phyloP scores from a whole-genome alignment of 441 rosid genomes.

The California macrophylla region DNA sequence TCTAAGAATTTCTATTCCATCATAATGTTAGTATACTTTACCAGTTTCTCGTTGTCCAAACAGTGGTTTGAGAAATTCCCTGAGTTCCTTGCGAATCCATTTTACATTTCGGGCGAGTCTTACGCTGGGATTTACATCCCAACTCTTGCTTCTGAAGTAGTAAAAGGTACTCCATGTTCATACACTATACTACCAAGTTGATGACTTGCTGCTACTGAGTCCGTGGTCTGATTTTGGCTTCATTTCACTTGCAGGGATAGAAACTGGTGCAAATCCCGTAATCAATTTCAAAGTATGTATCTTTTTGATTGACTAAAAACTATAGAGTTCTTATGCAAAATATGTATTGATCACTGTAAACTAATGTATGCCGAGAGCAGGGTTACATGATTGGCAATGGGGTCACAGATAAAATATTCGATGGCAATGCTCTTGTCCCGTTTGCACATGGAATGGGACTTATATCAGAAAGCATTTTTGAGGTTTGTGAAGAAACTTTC shows the following conservation, averaged over 20 bases:
- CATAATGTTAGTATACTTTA: background rate
- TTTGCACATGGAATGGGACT: constrained; percentile 51
- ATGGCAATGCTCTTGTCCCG: constrained; percentile 32
- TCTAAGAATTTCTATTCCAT: background rate
- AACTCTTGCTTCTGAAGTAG: constrained; percentile 41
- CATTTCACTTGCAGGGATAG: constrained; percentile 30
- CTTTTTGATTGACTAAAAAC: background rate
- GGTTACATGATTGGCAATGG: constrained; percentile 53
- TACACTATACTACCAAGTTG: background rate
- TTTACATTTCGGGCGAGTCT: constrained; percentile 54
- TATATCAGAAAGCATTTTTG: constrained; percentile 35
- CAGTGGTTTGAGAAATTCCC: constrained; percentile 48
- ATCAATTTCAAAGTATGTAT: constrained; percentile 44
- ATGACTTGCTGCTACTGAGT: background rate
- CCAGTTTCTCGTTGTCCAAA: background rate
- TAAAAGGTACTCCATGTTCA: constrained; percentile 31
- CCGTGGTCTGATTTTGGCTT: background rate
- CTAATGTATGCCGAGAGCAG: constrained; percentile 16
- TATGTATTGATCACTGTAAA: background rate
- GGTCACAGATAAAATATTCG: constrained; percentile 21
- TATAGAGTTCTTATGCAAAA: background rate
- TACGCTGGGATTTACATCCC: constrained; percentile 61
- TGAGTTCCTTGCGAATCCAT: constrained; percentile 44
- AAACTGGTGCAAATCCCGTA: constrained; percentile 29
- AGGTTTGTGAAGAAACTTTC: constrained; percentile 21